A percentile compares a stretch with the other conserved stretches of the same genome.
Conservation (phyloP, 345 rosid genomes). For the Balakata baccata region DNA sequence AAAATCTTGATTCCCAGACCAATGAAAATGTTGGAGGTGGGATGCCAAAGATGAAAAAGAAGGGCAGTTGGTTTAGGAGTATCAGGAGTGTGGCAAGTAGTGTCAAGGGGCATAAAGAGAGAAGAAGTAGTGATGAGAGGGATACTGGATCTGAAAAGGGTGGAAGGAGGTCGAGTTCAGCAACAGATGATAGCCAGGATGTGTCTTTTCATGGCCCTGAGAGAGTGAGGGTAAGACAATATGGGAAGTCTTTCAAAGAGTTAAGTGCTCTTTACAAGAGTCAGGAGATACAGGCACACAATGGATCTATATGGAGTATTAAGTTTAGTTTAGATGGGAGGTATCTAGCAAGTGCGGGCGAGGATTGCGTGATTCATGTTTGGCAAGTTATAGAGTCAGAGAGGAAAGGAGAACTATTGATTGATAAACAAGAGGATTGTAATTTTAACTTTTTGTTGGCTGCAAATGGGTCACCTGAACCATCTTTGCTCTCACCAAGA, state of each 20-base stretch:
- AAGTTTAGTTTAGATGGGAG: conserved; percentile 93
- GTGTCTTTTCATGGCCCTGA: conserved; percentile 80
- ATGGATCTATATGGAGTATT: conserved; percentile 89
- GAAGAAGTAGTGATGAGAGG: conserved; percentile 83
- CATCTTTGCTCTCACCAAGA: conserved; percentile 50
- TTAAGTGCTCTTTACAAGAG: conserved; percentile 74
- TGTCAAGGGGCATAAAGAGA: conserved; percentile 62
- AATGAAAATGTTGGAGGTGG: conserved; percentile 37
- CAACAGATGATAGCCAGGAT: conserved; percentile 93
- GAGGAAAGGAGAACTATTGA: conserved; percentile 77
- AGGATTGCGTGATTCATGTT: conserved; percentile 81
- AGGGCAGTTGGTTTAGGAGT: conserved; percentile 73
- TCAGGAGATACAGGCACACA: conserved; percentile 92
- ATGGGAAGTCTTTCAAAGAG: conserved; percentile 80
- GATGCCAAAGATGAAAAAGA: conserved; percentile 59
- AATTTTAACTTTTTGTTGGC: conserved; percentile 47
- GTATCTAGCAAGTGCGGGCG: conserved; percentile 95
- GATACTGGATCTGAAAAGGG: conserved; percentile 89
- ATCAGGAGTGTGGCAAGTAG: conserved; percentile 69
- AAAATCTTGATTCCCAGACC: conserved; percentile 33
- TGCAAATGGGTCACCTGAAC: conserved; percentile 83
- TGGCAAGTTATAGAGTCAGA: conserved; percentile 77
- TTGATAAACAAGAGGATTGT: conserved; percentile 72
- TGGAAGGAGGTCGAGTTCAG: conserved; percentile 89
- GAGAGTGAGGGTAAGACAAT: conserved; percentile 79